Percentiles rank a stretch among this genome's conserved stretches.
phyloP scores from a whole-genome alignment of 208 protist species.

The Trypanosoma congolense region DNA sequence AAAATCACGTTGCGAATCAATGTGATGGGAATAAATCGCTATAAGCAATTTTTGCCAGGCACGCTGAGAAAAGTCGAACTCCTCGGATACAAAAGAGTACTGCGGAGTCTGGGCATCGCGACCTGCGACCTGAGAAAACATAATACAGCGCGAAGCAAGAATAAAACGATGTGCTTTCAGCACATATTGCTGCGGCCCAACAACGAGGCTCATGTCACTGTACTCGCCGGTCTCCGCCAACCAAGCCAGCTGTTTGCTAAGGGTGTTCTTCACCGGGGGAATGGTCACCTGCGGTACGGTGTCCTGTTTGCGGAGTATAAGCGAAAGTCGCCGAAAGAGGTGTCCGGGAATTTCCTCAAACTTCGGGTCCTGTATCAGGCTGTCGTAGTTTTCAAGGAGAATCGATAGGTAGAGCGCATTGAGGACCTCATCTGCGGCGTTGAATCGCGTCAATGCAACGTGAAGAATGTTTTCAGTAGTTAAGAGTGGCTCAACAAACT shows the following conservation, averaged over 20 bases:
- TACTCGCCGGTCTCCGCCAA: conserved; percentile 82
- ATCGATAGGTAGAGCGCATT: conserved; percentile 78
- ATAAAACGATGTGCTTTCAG: conserved; percentile 78
- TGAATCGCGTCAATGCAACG: conserved; percentile 80
- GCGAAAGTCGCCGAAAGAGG: conserved; percentile 83
- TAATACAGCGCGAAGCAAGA: conserved; percentile 75
- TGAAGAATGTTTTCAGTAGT: conserved; percentile 79
- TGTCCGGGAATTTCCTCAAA: conserved; percentile 89
- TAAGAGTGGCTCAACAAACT: conserved; percentile 66
- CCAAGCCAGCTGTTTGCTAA: conserved; percentile 75
- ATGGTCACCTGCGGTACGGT: conserved; percentile 57
- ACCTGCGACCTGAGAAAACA: conserved; percentile 72
- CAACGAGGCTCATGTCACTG: conserved; percentile 74
- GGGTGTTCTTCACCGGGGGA: conserved; percentile 62
- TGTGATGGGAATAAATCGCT: conserved; percentile 72
- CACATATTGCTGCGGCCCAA: conserved; percentile 63
- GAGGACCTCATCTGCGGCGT: conserved; percentile 80
- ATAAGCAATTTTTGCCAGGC: conserved; percentile 76
- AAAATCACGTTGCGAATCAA: conserved; percentile 63
- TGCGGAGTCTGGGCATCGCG: conserved; percentile 36
- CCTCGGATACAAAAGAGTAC: conserved; percentile 40
- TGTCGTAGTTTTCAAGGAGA: conserved; percentile 80
- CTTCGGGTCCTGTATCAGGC: conserved; percentile 77
- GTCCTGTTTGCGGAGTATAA: conserved; percentile 70
- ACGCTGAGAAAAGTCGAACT: conserved; percentile 84